Conservation (phyloP, 495 filamentous ascomycete genomes). For the Hamigera avellanea region DNA sequence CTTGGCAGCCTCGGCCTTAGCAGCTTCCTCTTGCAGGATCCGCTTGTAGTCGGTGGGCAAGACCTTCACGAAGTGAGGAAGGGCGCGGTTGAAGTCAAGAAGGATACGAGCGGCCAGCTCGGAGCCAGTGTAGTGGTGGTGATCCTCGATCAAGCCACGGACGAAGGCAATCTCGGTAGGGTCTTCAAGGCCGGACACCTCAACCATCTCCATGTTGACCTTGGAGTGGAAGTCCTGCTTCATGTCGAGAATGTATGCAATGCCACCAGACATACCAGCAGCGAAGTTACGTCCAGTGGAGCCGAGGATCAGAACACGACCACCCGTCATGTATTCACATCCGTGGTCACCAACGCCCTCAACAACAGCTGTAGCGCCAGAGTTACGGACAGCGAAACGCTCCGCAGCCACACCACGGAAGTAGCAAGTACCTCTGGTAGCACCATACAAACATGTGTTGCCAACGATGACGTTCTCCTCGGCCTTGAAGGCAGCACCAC, state of each 20-base stretch:
- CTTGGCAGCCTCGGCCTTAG: conserved; percentile 76
- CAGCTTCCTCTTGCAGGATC: conserved; percentile 74
- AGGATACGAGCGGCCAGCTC: conserved; percentile 92
- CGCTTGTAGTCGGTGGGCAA: conserved; percentile 97
- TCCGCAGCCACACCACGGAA: conserved; percentile 97
- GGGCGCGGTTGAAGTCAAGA: conserved; percentile 91
- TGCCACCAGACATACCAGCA: conserved; percentile 98
- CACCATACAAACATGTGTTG: conserved; percentile 96
- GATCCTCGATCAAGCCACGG: conserved; percentile 90
- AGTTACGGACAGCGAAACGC: conserved; percentile 97
- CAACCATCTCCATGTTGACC: conserved; percentile 98
- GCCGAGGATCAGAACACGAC: conserved; percentile 81
- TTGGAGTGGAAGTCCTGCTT: conserved; percentile 86
- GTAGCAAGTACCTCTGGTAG: conserved; percentile 87
- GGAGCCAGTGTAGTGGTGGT: conserved; percentile 98
- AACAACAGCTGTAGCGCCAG: conserved; percentile 90
- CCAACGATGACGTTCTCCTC: conserved; percentile 97
- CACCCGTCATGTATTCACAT: conserved; percentile 99
- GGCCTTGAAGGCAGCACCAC: conserved; percentile 87
- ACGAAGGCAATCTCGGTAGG: conserved; percentile 88
- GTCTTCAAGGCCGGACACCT: conserved; percentile 78
- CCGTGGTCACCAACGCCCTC: conserved; percentile 97
- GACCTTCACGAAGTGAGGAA: conserved; percentile 88
- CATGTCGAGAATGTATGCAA: conserved; percentile 93
- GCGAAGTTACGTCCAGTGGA: conserved; percentile 98